A percentile compares a stretch with the other conserved stretches of the same genome.
These are phyloP conservation scores for Monosporascus sp. DNA, from an alignment of 2,329 filamentous ascomycete genomes.

Conservation along the genomic window DNA sequence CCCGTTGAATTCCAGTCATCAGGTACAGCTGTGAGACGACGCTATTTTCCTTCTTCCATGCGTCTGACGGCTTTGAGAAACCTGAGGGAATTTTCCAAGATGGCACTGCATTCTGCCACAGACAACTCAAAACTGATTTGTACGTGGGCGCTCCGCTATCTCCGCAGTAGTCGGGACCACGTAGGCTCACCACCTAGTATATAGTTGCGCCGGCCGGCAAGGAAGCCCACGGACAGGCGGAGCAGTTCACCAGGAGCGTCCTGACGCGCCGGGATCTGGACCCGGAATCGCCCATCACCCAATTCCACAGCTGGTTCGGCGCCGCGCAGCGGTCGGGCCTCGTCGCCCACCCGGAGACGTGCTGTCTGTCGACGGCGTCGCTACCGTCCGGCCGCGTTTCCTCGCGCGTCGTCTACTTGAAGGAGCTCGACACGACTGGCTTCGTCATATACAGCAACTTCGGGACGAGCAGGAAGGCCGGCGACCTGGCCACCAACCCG, in stretches of 20 bases:
- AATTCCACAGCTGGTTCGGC: slow-evolving; percentile 89
- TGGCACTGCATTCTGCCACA: slow-evolving; percentile 23
- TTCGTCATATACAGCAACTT: slow-evolving; percentile 96
- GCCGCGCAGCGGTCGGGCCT: slow-evolving; percentile 50
- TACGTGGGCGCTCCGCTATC: slow-evolving; percentile 6
- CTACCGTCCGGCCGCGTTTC: slow-evolving; percentile 81
- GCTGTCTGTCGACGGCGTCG: slow-evolving; percentile 76
- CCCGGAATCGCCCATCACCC: slow-evolving; percentile 60
- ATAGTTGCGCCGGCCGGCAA: slow-evolving; percentile 60
- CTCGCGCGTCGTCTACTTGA: slow-evolving; percentile 86
- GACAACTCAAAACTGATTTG: slow-evolving; percentile 21
- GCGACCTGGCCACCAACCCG: slow-evolving; percentile 66
- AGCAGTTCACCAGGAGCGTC: slow-evolving; percentile 64
- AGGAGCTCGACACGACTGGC: slow-evolving; percentile 77
- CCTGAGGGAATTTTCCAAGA: slow-evolving; percentile 6
- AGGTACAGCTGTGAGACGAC: background rate
- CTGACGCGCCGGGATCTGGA: slow-evolving; percentile 59
- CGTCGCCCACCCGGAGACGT: slow-evolving; percentile 79
- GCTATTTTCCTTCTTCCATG: background rate
- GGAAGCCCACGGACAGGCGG: slow-evolving; percentile 57
- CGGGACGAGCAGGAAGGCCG: slow-evolving; percentile 65
- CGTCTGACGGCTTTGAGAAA: background rate
- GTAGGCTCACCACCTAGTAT: slow-evolving; percentile 1
- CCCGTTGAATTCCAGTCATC: background rate
- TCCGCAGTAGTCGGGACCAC: background rate